Evolutionary conservation across 371 early-diverging fungal species (phyloP).

Genomic region (Mucor velutinosus): DNA sequence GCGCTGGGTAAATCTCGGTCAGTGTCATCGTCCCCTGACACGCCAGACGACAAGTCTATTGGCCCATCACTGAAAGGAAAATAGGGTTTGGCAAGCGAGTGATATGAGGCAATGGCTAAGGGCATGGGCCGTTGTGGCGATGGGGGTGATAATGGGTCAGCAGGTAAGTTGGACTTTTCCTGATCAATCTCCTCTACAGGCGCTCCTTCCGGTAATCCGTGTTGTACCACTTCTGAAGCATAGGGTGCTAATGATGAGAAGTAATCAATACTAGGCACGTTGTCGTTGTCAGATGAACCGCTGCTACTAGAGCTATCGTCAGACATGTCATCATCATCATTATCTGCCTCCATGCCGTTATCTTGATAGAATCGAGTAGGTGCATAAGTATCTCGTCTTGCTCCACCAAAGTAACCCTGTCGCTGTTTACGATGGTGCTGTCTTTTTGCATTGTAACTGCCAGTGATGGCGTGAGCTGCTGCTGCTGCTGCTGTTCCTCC

Average conservation of each 20-base stretch:
- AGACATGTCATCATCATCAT: slow-evolving; percentile 31
- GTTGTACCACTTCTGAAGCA: slow-evolving; percentile 15
- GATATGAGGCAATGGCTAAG: not conserved
- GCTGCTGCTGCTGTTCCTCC: not conserved
- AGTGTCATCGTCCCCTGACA: slow-evolving; percentile 23
- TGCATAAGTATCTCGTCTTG: slow-evolving; percentile 23
- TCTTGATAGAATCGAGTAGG: slow-evolving; percentile 21
- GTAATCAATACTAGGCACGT: slow-evolving; percentile 25
- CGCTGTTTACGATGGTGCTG: not conserved
- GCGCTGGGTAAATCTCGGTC: slow-evolving; percentile 30
- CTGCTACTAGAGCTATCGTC: slow-evolving; percentile 20
- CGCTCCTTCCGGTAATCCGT: slow-evolving; percentile 8
- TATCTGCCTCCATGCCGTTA: slow-evolving; percentile 34
- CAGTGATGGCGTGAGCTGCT: not conserved
- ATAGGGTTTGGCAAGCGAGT: slow-evolving; percentile 1
- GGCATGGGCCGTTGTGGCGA: not conserved
- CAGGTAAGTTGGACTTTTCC: not conserved
- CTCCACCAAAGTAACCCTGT: slow-evolving; percentile 15
- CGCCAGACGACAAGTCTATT: slow-evolving; percentile 17
- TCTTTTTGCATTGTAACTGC: not conserved
- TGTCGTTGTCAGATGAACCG: slow-evolving; percentile 16
- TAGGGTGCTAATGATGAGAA: slow-evolving; percentile 47
- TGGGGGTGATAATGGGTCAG: not conserved
- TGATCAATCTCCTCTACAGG: not conserved
- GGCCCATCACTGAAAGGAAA: slow-evolving; percentile 28